These are phyloP conservation scores for Blastocystis sp. DNA, from an alignment of 352 stramenopile species.

Conservation along the genomic window DNA sequence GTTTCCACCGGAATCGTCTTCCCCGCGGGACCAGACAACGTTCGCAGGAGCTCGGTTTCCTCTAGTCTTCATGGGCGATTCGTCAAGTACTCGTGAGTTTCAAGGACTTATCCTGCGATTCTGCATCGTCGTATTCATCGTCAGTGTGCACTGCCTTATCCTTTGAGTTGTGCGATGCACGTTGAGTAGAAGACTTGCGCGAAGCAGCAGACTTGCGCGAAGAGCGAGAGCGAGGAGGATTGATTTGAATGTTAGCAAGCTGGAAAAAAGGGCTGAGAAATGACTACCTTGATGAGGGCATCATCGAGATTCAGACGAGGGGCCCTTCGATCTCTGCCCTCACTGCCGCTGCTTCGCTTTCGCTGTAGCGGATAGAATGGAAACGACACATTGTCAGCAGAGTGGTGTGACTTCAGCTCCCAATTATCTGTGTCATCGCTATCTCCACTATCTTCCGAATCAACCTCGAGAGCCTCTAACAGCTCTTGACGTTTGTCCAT, in stretches of 20 bases:
- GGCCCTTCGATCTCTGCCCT: background rate
- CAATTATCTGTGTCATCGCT: slow-evolving; percentile 23
- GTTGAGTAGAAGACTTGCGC: background rate
- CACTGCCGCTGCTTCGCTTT: background rate
- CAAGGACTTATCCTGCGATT: background rate
- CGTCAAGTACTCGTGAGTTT: background rate
- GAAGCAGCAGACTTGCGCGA: background rate
- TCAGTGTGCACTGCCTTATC: background rate
- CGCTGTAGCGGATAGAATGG: no score
- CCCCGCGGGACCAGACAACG: background rate
- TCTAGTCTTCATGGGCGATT: background rate
- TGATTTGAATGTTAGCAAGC: slow-evolving; percentile 12
- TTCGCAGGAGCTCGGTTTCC: background rate
- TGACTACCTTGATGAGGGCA: slow-evolving; percentile 28
- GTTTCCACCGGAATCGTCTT: background rate
- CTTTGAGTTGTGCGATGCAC: background rate
- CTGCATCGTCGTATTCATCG: background rate
- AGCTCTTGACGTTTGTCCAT: background rate
- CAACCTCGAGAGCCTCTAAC: background rate
- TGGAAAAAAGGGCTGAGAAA: background rate
- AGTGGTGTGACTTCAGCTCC: background rate
- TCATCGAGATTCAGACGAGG: slow-evolving; percentile 28
- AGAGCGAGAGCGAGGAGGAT: background rate
- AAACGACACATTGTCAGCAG: background rate
- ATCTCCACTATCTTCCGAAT: background rate